Base-by-base conservation (phyloP, 306 rosid genomes). In the Datisca glomerata region DNA sequence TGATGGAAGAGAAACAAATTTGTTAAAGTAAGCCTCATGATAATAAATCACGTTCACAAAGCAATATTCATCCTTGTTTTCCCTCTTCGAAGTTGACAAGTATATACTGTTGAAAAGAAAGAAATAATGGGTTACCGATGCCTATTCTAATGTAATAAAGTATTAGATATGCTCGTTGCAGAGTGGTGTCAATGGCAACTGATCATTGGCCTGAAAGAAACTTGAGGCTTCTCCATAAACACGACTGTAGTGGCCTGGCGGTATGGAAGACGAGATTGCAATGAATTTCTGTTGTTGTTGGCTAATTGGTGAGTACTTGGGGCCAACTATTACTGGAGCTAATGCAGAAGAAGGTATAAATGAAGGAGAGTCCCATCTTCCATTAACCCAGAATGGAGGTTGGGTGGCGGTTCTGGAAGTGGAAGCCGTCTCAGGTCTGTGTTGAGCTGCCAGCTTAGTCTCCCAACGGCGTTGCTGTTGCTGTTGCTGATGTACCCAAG, bases 241-340 rank as follows among this genome's bases (percentile, higher is more conserved):
- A 42, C 67, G 48, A 52, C 29, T 48, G 50, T 25, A 69, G 53
- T 63, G 45, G 51, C 49, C 59, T 11, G 44, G 53, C 10, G 55
- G 65, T 47, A 71, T 51, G 1, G 76, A 60, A 21, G 80, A 55
- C 37, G 71, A 11, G 2, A 54, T 49, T 15, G 57, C 19, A 59
- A 62, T 64, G 55, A 55, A 51, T 37, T 64, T 73, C 35, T 69
- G 84, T 38, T 77, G 84, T 37, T 54, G 70, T 7, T 64, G 78
- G n/a, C 46, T 68, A 17, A 72, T 44, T 47, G 68, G 37, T 15
- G 69, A 28, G 12, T 56, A 49, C 50, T 64, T 72, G 31, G 78
- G 45, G 55, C 69, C 63, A 24, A 72, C 49, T 40, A 56, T 43
- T 56, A 68, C 73, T 28, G 47, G 57, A 0, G 91, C 41, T 17